phyloP scores from a whole-genome alignment of 2,329 filamentous ascomycete species.

The Aureobasidium pullulans region DNA sequence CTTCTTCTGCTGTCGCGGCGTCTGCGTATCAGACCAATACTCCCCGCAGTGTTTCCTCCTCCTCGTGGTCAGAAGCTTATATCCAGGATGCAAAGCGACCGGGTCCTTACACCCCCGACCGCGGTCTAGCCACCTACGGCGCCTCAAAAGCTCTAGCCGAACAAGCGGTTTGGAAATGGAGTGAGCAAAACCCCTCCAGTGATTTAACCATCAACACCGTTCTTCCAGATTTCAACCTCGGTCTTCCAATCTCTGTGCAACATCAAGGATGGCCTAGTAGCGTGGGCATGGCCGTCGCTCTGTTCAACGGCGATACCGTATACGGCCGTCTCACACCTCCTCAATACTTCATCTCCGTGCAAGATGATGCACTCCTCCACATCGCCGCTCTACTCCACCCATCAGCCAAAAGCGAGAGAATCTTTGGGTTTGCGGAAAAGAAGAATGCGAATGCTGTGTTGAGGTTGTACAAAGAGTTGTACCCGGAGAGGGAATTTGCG shows the following conservation, averaged over 20 bases:
- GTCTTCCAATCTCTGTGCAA: conserved; percentile 16
- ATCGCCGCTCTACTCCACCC: conserved; percentile 44
- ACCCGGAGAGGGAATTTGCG: conserved; percentile 34
- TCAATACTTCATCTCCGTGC: conserved; percentile 38
- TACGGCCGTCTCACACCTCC: background rate
- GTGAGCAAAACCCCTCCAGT: background rate
- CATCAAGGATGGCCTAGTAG: conserved; percentile 14
- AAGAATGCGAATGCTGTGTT: conserved; percentile 43
- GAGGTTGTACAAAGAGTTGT: conserved; percentile 29
- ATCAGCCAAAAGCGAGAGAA: conserved; percentile 40
- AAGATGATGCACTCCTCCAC: conserved; percentile 46
- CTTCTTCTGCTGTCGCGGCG: background rate
- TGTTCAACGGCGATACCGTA: conserved; percentile 18
- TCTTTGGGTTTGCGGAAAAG: conserved; percentile 47
- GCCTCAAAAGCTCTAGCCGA: conserved; percentile 2
- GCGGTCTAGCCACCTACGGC: background rate
- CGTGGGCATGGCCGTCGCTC: background rate
- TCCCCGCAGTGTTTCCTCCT: background rate
- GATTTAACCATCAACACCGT: background rate
- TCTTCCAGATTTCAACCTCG: conserved; percentile 21
- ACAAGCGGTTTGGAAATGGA: conserved; percentile 2
- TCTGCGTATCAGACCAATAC: background rate
- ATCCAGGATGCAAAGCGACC: background rate
- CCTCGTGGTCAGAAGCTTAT: background rate
- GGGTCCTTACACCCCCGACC: background rate